Evolutionary conservation across 768 basidiomycete genomes (phyloP).

Genomic region (Trametes sanguinea): DNA sequence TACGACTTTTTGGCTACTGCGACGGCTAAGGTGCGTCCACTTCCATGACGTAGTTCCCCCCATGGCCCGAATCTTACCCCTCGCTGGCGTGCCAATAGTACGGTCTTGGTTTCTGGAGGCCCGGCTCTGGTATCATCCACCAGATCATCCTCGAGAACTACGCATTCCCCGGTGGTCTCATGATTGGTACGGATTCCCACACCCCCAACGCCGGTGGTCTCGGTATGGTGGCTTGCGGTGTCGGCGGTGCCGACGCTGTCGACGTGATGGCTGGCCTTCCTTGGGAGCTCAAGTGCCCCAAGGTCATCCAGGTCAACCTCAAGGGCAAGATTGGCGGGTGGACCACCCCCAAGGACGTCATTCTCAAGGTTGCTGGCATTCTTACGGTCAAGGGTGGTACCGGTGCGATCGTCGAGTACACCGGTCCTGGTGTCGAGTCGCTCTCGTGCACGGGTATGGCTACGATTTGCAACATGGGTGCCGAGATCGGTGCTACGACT

Average conservation of each 20-base stretch:
- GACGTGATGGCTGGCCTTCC: slow-evolving; percentile 98
- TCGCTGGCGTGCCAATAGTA: slow-evolving; percentile 53
- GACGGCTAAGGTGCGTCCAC: slow-evolving; percentile 73
- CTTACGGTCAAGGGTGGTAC: slow-evolving; percentile 99
- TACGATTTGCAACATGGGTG: slow-evolving; percentile 99
- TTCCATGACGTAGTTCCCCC: neutral
- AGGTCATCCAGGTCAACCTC: slow-evolving; percentile 97
- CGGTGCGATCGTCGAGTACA: slow-evolving; percentile 98
- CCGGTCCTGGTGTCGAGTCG: slow-evolving; percentile 91
- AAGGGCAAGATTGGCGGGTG: slow-evolving; percentile 95
- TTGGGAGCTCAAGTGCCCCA: slow-evolving; percentile 99
- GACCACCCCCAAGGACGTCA: slow-evolving; percentile 99
- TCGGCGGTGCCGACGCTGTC: slow-evolving; percentile 98
- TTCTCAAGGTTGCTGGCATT: slow-evolving; percentile 98
- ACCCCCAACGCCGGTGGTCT: slow-evolving; percentile 99
- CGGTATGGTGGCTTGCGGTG: slow-evolving; percentile 99
- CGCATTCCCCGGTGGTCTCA: slow-evolving; percentile 97
- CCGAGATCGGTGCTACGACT: slow-evolving; percentile 98
- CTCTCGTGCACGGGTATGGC: slow-evolving; percentile 99
- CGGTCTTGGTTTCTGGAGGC: slow-evolving; percentile 99
- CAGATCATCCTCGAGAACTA: slow-evolving; percentile 99
- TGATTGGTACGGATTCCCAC: slow-evolving; percentile 99
- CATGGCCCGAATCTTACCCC: neutral
- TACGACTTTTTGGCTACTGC: slow-evolving; percentile 99
- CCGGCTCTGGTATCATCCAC: slow-evolving; percentile 98